Conservation (phyloP, 495 filamentous ascomycete genomes). For the Penicillium pulvis region DNA sequence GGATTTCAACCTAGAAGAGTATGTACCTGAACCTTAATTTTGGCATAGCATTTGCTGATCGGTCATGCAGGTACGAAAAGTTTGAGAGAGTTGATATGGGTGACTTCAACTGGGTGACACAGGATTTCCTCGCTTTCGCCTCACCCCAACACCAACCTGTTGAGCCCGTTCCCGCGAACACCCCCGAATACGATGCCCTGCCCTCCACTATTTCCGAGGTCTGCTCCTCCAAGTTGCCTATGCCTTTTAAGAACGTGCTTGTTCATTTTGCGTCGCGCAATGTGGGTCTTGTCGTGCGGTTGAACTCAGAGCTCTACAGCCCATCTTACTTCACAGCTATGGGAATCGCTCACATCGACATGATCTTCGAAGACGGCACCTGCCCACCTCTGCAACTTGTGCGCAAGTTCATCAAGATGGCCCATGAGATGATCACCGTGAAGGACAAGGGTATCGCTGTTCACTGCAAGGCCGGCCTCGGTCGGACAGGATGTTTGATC, state of each 20-base stretch:
- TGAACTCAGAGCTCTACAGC: slow-evolving; percentile 95
- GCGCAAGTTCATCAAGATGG: slow-evolving; percentile 88
- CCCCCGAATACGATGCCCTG: slow-evolving; percentile 69
- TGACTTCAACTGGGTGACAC: slow-evolving; percentile 99
- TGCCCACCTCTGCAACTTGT: slow-evolving; percentile 87
- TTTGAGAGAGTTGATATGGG: slow-evolving; percentile 97
- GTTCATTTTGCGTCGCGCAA: slow-evolving; percentile 82
- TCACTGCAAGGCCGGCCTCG: slow-evolving; percentile 96
- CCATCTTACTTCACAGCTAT: slow-evolving; percentile 93
- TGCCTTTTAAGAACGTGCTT: slow-evolving; percentile 93
- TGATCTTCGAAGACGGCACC: slow-evolving; percentile 99
- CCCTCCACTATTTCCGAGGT: slow-evolving; percentile 70
- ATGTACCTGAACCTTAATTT: slow-evolving; percentile 30
- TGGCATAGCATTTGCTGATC: slow-evolving; percentile 24
- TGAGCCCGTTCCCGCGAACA: slow-evolving; percentile 65
- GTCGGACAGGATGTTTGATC: slow-evolving; percentile 95
- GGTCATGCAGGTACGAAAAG: slow-evolving; percentile 70
- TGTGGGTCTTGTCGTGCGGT: slow-evolving; percentile 88
- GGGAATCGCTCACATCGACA: slow-evolving; percentile 93
- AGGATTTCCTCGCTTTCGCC: slow-evolving; percentile 92
- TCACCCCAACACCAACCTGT: slow-evolving; percentile 84
- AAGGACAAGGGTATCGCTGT: slow-evolving; percentile 90
- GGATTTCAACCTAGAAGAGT: slow-evolving; percentile 93
- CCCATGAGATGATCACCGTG: slow-evolving; percentile 88
- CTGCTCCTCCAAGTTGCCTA: slow-evolving; percentile 62